Base-by-base conservation (phyloP, 257 asterid species). In the Verbena officinalis region DNA sequence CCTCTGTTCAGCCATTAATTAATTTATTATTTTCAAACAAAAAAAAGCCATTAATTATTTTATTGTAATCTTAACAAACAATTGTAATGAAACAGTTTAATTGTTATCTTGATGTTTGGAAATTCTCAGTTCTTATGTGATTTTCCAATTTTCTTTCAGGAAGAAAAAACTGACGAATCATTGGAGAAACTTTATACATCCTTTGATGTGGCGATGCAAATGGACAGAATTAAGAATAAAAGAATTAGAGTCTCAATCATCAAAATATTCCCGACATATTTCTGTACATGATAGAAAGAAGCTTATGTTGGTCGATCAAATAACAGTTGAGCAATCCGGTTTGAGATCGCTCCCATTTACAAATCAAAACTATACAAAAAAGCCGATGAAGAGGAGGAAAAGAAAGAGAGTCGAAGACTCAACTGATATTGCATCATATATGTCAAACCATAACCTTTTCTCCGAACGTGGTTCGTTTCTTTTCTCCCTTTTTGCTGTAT, bases 131-230 rank as follows among this genome's bases (percentile, higher is more conserved):
- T 36, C n/a, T 68, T 40, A 64, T 61, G 15, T 53, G 65, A 64
- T 30, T 13, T 27, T 38, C 54, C 23, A 49, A n/a, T n/a, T 51
- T 39, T 55, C 52, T 73, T 78, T 54, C 85, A 92, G 98, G 84
- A 89, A 89, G 86, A 89, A 84, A 76, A 92, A 81, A 64, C 36
- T 85, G 77, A 83, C 98, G 21, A 64, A 77, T 73, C 96, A 89
- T 20, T 92, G 98, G 98, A 84, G 91, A 77, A 83, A 77, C 78
- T 87, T 74, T 73, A 77, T 92, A 77, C 86, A 71, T 50, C 96
- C 97, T 75, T 62, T 92, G 45, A 89, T 85, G 96, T 89, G 98
- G 98, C 80, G 98, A 64, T 83, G 97, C 83, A 92, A 87, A 74
- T 92, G 97, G 97, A 65, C 86, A 34, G 98, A 89, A 73, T 56